Conservation (phyloP, 805 yeast genomes). For the Saccharomycopsis fermentans region DNA sequence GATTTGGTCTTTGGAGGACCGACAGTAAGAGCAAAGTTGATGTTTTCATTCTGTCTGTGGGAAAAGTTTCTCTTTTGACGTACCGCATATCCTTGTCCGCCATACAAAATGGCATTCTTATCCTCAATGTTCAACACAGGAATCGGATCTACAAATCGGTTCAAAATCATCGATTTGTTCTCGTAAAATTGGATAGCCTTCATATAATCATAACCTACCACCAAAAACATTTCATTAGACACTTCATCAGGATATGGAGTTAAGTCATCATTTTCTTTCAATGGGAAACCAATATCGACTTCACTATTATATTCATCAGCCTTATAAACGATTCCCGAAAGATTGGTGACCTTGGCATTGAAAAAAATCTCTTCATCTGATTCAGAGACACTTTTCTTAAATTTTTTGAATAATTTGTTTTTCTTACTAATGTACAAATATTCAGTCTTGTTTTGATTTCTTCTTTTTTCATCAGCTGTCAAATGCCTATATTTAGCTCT, state of each 20-base stretch:
- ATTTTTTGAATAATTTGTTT: conserved; percentile 35
- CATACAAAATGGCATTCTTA: conserved; percentile 46
- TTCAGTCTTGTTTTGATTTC: conserved; percentile 66
- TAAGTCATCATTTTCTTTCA: conserved; percentile 28
- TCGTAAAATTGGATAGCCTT: conserved; percentile 44
- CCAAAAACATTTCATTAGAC: conserved; percentile 30
- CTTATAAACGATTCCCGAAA: conserved; percentile 25
- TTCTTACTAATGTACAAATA: conserved; percentile 56
- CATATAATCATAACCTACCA: conserved; percentile 29
- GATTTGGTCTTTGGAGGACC: conserved; percentile 16
- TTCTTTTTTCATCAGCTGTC: conserved; percentile 52
- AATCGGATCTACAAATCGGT: conserved; percentile 60
- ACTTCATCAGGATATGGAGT: conserved; percentile 36
- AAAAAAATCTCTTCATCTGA: conserved; percentile 21
- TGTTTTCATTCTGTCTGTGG: conserved; percentile 18
- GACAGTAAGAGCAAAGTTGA: conserved; percentile 17
- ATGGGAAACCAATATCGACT: conserved; percentile 33
- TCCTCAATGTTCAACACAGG: conserved; percentile 61
- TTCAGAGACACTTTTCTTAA: conserved; percentile 25
- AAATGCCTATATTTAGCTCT: conserved; percentile 51
- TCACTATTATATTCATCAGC: conserved; percentile 29
- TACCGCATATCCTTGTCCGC: conserved; percentile 26
- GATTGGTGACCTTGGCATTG: conserved; percentile 22
- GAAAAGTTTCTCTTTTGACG: conserved; percentile 22
- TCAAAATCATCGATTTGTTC: conserved; percentile 68